Conservation (phyloP, 2,329 filamentous ascomycete species). For the Fonsecaea monophora region DNA sequence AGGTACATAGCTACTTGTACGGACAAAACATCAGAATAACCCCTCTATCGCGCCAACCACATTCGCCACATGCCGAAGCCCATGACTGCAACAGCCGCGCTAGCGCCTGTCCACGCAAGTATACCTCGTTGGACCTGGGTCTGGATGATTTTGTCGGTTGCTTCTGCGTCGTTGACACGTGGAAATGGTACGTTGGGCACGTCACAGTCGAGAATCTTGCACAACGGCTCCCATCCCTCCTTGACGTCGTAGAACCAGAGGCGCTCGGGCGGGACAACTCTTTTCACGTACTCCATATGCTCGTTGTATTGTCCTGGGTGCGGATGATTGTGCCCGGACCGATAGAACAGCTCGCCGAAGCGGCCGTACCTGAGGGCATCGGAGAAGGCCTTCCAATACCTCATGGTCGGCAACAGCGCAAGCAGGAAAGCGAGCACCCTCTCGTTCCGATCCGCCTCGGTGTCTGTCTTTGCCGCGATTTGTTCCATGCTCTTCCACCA, state of each 20-base stretch:
- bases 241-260: constrained; percentile 17
- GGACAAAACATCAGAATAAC: neutral
- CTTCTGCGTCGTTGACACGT: constrained; percentile 14
- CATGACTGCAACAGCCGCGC: constrained; percentile 1
- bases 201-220: constrained; percentile 12
- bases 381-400: constrained; percentile 16
- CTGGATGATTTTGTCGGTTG: constrained; percentile 11
- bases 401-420: constrained; percentile 19
- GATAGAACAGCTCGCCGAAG: constrained; percentile 16
- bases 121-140: constrained; percentile 16
- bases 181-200: constrained; percentile 16
- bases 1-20: neutral
- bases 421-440: constrained; percentile 9
- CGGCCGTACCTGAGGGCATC: constrained; percentile 12
- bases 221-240: constrained; percentile 18
- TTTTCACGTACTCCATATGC: constrained; percentile 18
- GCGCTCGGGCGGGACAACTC: constrained; percentile 7
- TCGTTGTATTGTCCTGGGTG: constrained; percentile 17
- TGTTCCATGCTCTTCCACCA: constrained; percentile 15
- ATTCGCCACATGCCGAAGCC: neutral
- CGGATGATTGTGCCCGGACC: constrained; percentile 6
- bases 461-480: constrained; percentile 11
- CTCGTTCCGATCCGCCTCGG: constrained; percentile 10
- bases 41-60: neutral
- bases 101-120: constrained; percentile 2